A percentile compares a stretch with the other conserved stretches of the same genome.
phyloP scores from a whole-genome alignment of 257 asterid species.

The Solanum dulcamara region DNA sequence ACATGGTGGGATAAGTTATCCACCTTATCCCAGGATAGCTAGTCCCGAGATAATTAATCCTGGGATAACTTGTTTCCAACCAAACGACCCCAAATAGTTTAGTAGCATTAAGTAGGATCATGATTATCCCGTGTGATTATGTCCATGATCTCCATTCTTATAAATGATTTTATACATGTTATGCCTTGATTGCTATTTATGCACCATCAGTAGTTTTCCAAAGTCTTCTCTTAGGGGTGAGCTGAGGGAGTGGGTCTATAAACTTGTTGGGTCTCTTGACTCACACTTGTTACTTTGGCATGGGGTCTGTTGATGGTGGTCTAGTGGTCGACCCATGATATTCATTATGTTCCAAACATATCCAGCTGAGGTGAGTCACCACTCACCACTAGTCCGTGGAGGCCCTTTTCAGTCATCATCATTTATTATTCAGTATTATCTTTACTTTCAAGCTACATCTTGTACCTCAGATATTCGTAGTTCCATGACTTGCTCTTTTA shows the following conservation, averaged over 20 bases:
- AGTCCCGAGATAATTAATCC: too few species aligned
- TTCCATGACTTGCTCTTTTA: background rate
- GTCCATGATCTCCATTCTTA: background rate
- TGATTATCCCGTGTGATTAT: background rate
- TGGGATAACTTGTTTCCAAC: too few species aligned
- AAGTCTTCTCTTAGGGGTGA: background rate
- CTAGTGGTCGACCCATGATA: background rate
- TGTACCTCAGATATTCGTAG: background rate
- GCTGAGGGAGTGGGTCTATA: background rate
- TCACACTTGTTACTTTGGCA: background rate
- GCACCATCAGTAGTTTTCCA: background rate
- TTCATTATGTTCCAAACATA: background rate
- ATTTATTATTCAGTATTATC: background rate
- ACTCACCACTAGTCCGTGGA: background rate
- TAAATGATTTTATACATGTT: background rate
- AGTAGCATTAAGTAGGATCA: background rate
- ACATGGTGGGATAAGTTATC: too few species aligned
- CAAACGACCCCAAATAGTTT: too few species aligned
- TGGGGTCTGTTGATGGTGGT: background rate
- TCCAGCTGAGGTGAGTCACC: background rate
- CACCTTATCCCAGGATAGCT: too few species aligned
- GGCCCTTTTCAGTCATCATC: background rate
- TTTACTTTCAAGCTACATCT: background rate
- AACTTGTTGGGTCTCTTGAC: background rate
- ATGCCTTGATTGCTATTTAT: background rate